These are phyloP conservation scores for Colletotrichum aenigma DNA, from an alignment of 2,329 filamentous ascomycete species.

Conservation along the genomic window DNA sequence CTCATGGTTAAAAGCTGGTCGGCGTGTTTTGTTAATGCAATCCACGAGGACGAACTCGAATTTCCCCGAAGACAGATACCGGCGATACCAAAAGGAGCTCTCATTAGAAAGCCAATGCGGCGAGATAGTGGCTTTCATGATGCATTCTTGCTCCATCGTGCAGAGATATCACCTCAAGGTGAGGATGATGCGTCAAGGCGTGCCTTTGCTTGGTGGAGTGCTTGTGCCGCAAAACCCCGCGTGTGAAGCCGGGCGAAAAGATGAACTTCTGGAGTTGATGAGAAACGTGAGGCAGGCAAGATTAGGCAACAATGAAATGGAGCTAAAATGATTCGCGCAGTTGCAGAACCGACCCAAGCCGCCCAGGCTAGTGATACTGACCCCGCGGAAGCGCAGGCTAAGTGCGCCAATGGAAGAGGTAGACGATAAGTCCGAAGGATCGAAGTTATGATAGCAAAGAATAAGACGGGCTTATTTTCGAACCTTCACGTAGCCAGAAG, in stretches of 20 bases:
- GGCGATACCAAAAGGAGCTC: slow-evolving; percentile 30
- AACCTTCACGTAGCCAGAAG: neutral
- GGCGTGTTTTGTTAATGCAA: slow-evolving; percentile 1
- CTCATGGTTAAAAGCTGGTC: slow-evolving; percentile 26
- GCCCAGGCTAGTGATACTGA: neutral
- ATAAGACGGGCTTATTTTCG: neutral
- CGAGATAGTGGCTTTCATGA: slow-evolving; percentile 9
- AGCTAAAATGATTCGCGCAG: neutral
- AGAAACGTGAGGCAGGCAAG: neutral
- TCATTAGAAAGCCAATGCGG: slow-evolving; percentile 26
- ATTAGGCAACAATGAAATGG: neutral
- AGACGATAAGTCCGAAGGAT: neutral
- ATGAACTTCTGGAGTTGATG: neutral
- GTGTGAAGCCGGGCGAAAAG: neutral
- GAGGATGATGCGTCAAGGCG: neutral
- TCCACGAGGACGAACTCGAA: slow-evolving; percentile 27
- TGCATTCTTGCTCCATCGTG: neutral
- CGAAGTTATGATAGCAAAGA: neutral
- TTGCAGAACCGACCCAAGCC: neutral
- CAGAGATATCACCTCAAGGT: neutral
- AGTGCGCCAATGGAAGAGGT: neutral
- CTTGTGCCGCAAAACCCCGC: neutral
- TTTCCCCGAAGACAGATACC: neutral
- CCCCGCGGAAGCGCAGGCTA: neutral
- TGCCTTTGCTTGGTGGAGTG: neutral